These are phyloP conservation scores for Globisporangium echinulatum DNA, from an alignment of 352 stramenopile species.

Conservation along the genomic window DNA sequence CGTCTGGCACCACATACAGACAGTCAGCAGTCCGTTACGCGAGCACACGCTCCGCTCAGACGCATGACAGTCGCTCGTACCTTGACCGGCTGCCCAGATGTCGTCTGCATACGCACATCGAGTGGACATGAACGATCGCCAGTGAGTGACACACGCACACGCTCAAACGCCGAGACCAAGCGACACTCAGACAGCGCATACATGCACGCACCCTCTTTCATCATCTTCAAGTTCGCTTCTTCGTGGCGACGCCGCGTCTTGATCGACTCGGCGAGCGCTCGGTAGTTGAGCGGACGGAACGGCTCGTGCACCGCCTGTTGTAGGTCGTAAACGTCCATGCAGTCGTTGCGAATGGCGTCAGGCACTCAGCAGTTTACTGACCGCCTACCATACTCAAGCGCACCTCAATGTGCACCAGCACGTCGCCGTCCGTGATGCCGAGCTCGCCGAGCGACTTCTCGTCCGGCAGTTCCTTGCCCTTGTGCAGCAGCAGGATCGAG, in stretches of 20 bases:
- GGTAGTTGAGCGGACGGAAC: constrained; percentile 86
- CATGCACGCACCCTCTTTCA: constrained; percentile 51
- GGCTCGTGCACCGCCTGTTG: constrained; percentile 60
- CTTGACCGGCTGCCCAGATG: constrained; percentile 72
- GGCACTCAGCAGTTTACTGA: background rate
- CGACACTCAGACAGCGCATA: background rate
- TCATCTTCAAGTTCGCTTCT: constrained; percentile 77
- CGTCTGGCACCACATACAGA: constrained; percentile 24
- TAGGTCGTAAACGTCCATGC: background rate
- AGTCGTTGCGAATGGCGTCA: background rate
- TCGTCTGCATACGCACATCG: constrained; percentile 37
- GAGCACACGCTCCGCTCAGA: no score
- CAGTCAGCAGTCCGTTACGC: no score
- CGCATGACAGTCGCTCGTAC: constrained; percentile 7
- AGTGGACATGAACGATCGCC: background rate
- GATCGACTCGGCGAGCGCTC: constrained; percentile 70
- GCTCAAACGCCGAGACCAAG: background rate
- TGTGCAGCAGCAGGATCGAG: constrained; percentile 82
- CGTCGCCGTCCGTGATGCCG: constrained; percentile 64
- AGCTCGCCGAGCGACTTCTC: constrained; percentile 82
- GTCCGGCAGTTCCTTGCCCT: constrained; percentile 78
- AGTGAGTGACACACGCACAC: background rate
- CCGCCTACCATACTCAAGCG: background rate
- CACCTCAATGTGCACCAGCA: constrained; percentile 82
- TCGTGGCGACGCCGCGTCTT: constrained; percentile 74